Evolutionary conservation across 2,329 filamentous ascomycete species (phyloP).

Genomic region (Paramyrothecium roridum): DNA sequence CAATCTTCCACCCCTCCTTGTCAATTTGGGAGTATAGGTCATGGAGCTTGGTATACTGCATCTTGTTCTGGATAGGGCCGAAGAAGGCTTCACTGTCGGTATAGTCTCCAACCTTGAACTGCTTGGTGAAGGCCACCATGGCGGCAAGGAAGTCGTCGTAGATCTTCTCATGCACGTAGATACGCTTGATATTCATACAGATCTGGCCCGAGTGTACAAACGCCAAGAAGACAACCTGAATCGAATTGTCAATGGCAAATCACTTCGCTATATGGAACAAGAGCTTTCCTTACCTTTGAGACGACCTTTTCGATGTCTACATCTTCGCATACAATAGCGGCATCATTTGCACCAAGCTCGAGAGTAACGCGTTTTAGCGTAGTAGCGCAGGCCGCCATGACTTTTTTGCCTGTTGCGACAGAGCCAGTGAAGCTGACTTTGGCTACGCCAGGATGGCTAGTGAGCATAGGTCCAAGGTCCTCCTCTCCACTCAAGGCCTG

Average conservation of each 20-base stretch:
- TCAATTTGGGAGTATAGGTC: slow-evolving; percentile 46
- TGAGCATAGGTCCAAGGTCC: slow-evolving; percentile 55
- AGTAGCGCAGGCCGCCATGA: slow-evolving; percentile 50
- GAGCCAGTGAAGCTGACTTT: slow-evolving; percentile 65
- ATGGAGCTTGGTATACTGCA: slow-evolving; percentile 45
- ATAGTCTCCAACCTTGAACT: slow-evolving; percentile 40
- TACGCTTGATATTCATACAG: slow-evolving; percentile 45
- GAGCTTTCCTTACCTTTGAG: slow-evolving; percentile 27
- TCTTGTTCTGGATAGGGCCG: slow-evolving; percentile 57
- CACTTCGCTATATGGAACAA: slow-evolving; percentile 7
- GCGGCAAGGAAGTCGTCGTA: slow-evolving; percentile 50
- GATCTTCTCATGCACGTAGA: slow-evolving; percentile 59
- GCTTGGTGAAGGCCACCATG: slow-evolving; percentile 41
- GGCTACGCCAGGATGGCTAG: slow-evolving; percentile 52
- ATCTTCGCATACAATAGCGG: slow-evolving; percentile 54
- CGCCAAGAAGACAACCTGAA: slow-evolving; percentile 38
- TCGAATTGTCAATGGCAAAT: slow-evolving; percentile 1
- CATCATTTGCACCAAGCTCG: slow-evolving; percentile 60
- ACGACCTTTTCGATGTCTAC: slow-evolving; percentile 41
- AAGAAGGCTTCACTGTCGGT: slow-evolving; percentile 38
- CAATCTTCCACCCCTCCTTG: slow-evolving; percentile 38
- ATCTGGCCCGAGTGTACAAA: slow-evolving; percentile 54
- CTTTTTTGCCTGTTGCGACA: slow-evolving; percentile 55
- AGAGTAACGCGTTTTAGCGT: slow-evolving; percentile 59
- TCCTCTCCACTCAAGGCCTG: slow-evolving; percentile 60